A percentile compares a stretch with the other conserved stretches of the same genome.
These are phyloP conservation scores for Colletotrichum somersetense DNA, from an alignment of 2,329 filamentous ascomycete genomes.

Conservation along the genomic window DNA sequence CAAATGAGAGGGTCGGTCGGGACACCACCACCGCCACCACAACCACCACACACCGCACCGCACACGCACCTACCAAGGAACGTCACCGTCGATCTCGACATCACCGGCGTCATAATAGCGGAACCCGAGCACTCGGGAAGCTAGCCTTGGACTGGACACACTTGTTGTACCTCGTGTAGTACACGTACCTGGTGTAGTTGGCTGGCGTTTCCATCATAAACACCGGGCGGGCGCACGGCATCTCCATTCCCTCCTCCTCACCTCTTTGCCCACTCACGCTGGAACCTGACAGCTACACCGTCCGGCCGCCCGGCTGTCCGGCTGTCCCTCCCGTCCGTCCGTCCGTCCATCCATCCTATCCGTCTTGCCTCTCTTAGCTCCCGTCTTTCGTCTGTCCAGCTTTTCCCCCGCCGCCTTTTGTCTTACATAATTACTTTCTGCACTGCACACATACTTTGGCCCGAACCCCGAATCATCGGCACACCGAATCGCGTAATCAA, in stretches of 20 bases:
- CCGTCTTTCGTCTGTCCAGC: neutral
- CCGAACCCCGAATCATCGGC: neutral
- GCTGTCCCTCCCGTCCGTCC: too few species aligned
- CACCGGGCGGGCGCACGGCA: neutral
- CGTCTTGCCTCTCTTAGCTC: neutral
- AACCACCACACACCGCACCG: neutral
- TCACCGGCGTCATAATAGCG: conserved; percentile 40
- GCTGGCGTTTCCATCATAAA: neutral
- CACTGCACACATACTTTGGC: neutral
- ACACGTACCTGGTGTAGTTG: too few species aligned
- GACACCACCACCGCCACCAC: too few species aligned
- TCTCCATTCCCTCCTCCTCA: neutral
- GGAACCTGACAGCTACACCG: neutral
- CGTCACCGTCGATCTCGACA: conserved; percentile 24
- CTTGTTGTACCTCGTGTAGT: too few species aligned
- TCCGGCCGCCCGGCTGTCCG: neutral
- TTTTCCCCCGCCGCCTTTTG: neutral
- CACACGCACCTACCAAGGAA: neutral
- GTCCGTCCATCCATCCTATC: neutral
- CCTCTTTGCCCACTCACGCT: neutral
- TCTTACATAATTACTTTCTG: neutral
- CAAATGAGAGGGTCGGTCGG: too few species aligned
- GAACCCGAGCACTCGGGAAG: neutral
- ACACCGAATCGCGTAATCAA: neutral
- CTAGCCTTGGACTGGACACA: too few species aligned